Evolutionary conservation across 805 yeast genomes (phyloP).

Genomic region (Yarrowia porcina): DNA sequence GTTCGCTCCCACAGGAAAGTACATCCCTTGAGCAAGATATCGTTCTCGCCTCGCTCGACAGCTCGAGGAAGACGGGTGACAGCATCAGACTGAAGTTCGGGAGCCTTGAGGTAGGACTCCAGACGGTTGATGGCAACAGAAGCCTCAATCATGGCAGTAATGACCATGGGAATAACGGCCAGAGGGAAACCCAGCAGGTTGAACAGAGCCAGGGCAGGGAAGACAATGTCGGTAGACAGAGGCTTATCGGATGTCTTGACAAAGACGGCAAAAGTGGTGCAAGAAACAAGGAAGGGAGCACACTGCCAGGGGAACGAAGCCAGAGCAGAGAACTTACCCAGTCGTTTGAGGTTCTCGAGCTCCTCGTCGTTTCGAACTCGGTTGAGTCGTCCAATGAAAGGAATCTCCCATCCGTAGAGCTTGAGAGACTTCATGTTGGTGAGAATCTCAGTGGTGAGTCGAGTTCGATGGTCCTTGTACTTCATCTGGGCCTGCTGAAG

Average conservation of each 20-base stretch:
- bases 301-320: slow-evolving; percentile 82
- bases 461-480: slow-evolving; percentile 71
- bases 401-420: slow-evolving; percentile 83
- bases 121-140: slow-evolving; percentile 59
- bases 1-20: slow-evolving; percentile 61
- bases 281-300: slow-evolving; percentile 88
- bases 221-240: slow-evolving; percentile 83
- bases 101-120: slow-evolving; percentile 61
- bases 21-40: slow-evolving; percentile 40
- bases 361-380: slow-evolving; percentile 54
- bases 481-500: slow-evolving; percentile 85
- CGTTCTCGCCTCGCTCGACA: slow-evolving; percentile 61
- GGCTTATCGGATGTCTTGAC: slow-evolving; percentile 61
- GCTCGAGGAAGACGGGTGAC: slow-evolving; percentile 53
- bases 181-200: slow-evolving; percentile 88
- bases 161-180: slow-evolving; percentile 86
- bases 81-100: slow-evolving; percentile 79
- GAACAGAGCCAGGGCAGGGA: slow-evolving; percentile 58
- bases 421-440: slow-evolving; percentile 86
- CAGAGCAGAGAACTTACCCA: slow-evolving; percentile 77
- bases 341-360: slow-evolving; percentile 71
- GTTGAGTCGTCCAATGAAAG: slow-evolving; percentile 56
- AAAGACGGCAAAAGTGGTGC: slow-evolving; percentile 85
- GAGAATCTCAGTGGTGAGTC: slow-evolving; percentile 81
- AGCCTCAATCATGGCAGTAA: slow-evolving; percentile 82